A percentile compares a stretch with the other conserved stretches of the same genome.
These are phyloP conservation scores for Hyphopichia wangnamkhiaoensis DNA, from an alignment of 1,139 yeast species.

Conservation along the genomic window DNA sequence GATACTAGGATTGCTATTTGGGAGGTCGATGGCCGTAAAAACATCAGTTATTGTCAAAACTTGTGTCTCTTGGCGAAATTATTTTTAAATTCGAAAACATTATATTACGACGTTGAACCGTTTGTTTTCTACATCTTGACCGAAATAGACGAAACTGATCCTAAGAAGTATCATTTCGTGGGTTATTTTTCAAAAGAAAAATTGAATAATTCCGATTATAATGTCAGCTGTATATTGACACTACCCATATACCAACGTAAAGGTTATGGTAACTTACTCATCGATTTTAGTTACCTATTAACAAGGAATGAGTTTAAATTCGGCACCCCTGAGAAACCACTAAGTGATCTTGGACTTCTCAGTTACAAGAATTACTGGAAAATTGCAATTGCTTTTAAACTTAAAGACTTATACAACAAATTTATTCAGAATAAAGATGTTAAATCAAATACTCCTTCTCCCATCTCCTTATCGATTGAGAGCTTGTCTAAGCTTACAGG, in stretches of 20 bases:
- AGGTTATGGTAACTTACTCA: slow-evolving; percentile 87
- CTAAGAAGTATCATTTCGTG: slow-evolving; percentile 69
- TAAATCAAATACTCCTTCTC: not conserved
- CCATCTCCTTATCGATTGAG: slow-evolving; percentile 49
- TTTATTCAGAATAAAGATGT: slow-evolving; percentile 13
- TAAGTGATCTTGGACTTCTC: slow-evolving; percentile 80
- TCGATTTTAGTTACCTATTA: slow-evolving; percentile 84
- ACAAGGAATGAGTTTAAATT: slow-evolving; percentile 71
- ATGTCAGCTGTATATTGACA: slow-evolving; percentile 87
- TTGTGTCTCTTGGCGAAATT: slow-evolving; percentile 85
- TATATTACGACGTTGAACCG: slow-evolving; percentile 94
- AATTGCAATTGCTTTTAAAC: slow-evolving; percentile 53
- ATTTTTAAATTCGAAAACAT: slow-evolving; percentile 85
- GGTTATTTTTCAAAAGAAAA: slow-evolving; percentile 95
- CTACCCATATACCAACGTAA: slow-evolving; percentile 84
- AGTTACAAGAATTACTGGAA: slow-evolving; percentile 92
- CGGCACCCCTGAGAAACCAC: slow-evolving; percentile 95
- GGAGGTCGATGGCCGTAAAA: slow-evolving; percentile 91
- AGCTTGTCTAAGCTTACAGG: slow-evolving; percentile 73
- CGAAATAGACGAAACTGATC: slow-evolving; percentile 55
- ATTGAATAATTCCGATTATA: slow-evolving; percentile 69
- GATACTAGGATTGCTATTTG: slow-evolving; percentile 62
- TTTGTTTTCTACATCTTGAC: slow-evolving; percentile 85
- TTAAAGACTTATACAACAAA: slow-evolving; percentile 30
- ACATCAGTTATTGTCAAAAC: slow-evolving; percentile 82